Base-by-base conservation (phyloP, 73 alveolate species). In the Diophrys sp. region DNA sequence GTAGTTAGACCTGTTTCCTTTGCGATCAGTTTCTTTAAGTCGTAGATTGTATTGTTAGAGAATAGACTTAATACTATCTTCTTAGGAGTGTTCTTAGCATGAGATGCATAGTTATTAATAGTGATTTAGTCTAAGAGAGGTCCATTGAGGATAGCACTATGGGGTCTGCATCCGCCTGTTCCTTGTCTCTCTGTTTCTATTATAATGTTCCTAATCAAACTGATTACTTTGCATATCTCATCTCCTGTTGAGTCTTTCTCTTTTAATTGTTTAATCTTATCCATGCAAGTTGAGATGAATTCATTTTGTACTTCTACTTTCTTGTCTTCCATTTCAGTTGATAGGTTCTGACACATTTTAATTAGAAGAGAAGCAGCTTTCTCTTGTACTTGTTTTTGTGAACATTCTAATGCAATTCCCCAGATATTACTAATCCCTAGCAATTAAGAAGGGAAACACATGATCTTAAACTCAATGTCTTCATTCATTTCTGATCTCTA, bases 171-270 rank as follows among this genome's bases (percentile, higher is more conserved):
- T 28, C 97, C 97, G 0, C 92, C 84, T 24, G 95, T 93, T 54
- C 99, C 99, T 74, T 89, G 70, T 28, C 73, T 74, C 73, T 95
- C 99, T 62, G 96, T 81, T 78, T 93, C 89, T 31, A 73, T 86
- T 29, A 95, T 85, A 25, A 83, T 75, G 54, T 81, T 81, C 28
- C 85, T 88, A 32, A 93, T 53, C 23, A 95, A 68, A n/a, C 73
- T 54, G 14, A 95, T 23, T 1, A 77, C 31, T n/a, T 56, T 57
- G 31, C 54, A 32, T 23, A 77, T 77, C 27, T 67, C 67, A 34
- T 75, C 33, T 33, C 54, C 86, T 57, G 78, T 74, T 74, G 79
- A 28, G 54, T 74, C 54, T 2, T 88, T 71, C n/a, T 56, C 79
- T 71, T 70, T 55, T 11, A 70, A 8, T 26, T 31, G 44, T 26